phyloP scores from a whole-genome alignment of 805 yeast genomes.

The Tetrapisispora namnaoensis region DNA sequence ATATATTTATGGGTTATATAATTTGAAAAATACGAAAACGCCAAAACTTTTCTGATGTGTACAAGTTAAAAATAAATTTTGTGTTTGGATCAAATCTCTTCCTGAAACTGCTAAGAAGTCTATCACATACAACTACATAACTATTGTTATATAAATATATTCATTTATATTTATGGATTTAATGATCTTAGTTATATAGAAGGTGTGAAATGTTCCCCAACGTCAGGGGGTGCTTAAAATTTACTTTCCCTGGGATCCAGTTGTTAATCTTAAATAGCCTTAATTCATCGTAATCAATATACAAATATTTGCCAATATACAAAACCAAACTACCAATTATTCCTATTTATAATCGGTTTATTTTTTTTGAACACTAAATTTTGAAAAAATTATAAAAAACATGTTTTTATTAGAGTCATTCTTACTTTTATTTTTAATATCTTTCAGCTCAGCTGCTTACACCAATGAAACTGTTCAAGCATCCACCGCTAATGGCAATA shows the following conservation, averaged over 20 bases:
- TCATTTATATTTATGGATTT: no score
- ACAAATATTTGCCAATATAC: background rate
- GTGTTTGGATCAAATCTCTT: background rate
- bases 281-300: no score
- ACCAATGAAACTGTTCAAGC: slow-evolving; percentile 10
- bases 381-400: background rate
- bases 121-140: no score
- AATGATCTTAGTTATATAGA: no score
- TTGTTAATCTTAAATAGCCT: no score
- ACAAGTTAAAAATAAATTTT: background rate
- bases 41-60: background rate
- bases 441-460: slow-evolving; percentile 13
- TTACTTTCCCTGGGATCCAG: no score
- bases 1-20: no score
- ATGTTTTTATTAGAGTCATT: background rate
- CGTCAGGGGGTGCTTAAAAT: no score
- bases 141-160: no score
- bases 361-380: background rate
- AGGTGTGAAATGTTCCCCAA: no score
- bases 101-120: no score
- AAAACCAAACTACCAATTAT: background rate
- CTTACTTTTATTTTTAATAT: background rate
- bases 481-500: background rate
- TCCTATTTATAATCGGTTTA: background rate
- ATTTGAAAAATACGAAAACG: background rate